Conservation (phyloP, 2,329 filamentous ascomycete species). For the Blumeria hordei region DNA sequence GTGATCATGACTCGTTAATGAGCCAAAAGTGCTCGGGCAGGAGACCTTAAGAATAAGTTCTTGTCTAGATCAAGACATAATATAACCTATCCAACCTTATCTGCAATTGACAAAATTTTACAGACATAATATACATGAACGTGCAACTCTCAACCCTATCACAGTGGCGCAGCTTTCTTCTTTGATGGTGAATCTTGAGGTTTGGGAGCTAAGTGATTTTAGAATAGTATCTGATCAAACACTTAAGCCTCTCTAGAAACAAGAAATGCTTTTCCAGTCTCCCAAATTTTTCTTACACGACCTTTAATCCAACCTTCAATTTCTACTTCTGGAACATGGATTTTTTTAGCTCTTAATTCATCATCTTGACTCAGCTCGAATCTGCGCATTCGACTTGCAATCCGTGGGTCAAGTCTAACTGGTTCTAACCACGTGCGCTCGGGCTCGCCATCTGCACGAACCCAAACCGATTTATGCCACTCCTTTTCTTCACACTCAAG, state of each 20-base stretch:
- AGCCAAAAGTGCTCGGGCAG: no score
- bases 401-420: slow-evolving; percentile 51
- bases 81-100: no score
- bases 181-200: no score
- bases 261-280: slow-evolving; percentile 6
- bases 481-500: slow-evolving; percentile 51
- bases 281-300: slow-evolving; percentile 25
- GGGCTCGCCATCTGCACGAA: slow-evolving; percentile 24
- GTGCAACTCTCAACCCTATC: no score
- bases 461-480: slow-evolving; percentile 63
- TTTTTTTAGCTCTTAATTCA: slow-evolving; percentile 37
- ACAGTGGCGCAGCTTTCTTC: no score
- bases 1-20: no score
- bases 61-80: no score
- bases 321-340: slow-evolving; percentile 41
- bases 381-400: slow-evolving; percentile 55
- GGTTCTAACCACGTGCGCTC: slow-evolving; percentile 57
- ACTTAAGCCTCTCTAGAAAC: slow-evolving; percentile 2
- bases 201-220: no score
- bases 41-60: no score
- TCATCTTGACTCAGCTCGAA: slow-evolving; percentile 49
- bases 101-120: no score
- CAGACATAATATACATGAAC: no score
- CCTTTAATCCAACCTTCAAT: slow-evolving; percentile 46
- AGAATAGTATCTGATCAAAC: no score